A percentile compares a stretch with the other conserved stretches of the same genome.
These are phyloP conservation scores for Aspergillus eucalypticola DNA, from an alignment of 2,329 filamentous ascomycete species.

Conservation along the genomic window DNA sequence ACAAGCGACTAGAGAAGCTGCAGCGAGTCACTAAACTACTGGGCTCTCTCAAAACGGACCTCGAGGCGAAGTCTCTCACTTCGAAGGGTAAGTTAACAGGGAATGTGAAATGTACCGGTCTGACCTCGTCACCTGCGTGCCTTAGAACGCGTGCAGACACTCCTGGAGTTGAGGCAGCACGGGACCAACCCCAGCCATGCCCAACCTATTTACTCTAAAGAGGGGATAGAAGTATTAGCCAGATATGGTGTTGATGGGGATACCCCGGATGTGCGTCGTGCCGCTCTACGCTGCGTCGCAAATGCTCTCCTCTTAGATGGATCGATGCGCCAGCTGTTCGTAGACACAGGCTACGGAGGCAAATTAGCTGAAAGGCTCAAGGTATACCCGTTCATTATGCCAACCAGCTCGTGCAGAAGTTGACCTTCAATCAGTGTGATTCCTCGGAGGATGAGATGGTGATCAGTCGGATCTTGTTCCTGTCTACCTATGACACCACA, in stretches of 20 bases:
- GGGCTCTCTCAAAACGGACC: conserved; percentile 61
- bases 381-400: conserved; percentile 31
- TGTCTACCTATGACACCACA: conserved; percentile 75
- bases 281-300: conserved; percentile 78
- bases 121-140: conserved; percentile 7
- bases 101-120: background rate
- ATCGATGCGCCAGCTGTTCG: conserved; percentile 69
- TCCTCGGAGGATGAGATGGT: conserved; percentile 85
- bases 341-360: conserved; percentile 66
- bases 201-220: conserved; percentile 79
- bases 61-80: conserved; percentile 60
- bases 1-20: conserved; percentile 60
- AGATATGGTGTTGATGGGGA: conserved; percentile 71
- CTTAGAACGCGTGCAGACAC: conserved; percentile 42
- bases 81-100: conserved; percentile 57
- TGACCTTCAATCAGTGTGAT: conserved; percentile 51
- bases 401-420: background rate
- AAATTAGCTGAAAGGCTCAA: conserved; percentile 72
- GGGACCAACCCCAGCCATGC: conserved; percentile 72
- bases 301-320: conserved; percentile 76
- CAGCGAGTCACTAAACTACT: conserved; percentile 67
- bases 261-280: conserved; percentile 65
- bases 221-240: conserved; percentile 73
- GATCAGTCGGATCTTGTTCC: conserved; percentile 73
- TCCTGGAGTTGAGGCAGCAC: conserved; percentile 71